Evolutionary conservation across 108 stramenopile species (phyloP).

Genomic region (Chaetoceros muelleri): DNA sequence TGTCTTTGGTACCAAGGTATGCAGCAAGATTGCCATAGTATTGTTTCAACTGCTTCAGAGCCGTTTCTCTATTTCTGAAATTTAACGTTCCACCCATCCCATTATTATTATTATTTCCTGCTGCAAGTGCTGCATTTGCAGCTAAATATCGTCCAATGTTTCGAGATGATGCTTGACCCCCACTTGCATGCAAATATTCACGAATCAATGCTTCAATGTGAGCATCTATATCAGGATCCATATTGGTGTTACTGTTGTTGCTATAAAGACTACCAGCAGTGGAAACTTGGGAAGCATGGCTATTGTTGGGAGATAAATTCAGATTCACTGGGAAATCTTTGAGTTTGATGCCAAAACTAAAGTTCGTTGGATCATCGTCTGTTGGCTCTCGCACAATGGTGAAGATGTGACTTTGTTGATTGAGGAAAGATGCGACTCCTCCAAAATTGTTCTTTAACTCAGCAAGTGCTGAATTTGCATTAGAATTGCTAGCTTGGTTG

Average conservation of each 20-base stretch:
- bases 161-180: slow-evolving; percentile 56
- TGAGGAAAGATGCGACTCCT: slow-evolving; percentile 1
- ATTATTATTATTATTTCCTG: slow-evolving; percentile 3
- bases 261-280: too few species aligned
- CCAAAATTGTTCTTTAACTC: slow-evolving; percentile 33
- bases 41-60: slow-evolving; percentile 34
- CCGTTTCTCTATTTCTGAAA: slow-evolving; percentile 13
- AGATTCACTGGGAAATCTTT: too few species aligned
- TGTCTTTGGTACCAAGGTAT: background rate
- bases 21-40: slow-evolving; percentile 9
- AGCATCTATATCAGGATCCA: slow-evolving; percentile 3
- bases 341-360: background rate
- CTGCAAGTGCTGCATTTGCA: slow-evolving; percentile 24
- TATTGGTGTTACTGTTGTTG: too few species aligned
- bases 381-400: background rate
- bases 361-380: background rate
- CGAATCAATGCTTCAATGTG: slow-evolving; percentile 40
- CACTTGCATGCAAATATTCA: slow-evolving; percentile 57
- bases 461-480: slow-evolving; percentile 18
- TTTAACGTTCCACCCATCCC: too few species aligned
- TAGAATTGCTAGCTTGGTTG: slow-evolving; percentile 12
- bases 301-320: too few species aligned
- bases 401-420: background rate
- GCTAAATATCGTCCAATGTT: slow-evolving; percentile 66
- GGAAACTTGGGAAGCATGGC: too few species aligned